These are phyloP conservation scores for Wickerhamomyces mucosus DNA, from an alignment of 805 yeast genomes.

Conservation along the genomic window DNA sequence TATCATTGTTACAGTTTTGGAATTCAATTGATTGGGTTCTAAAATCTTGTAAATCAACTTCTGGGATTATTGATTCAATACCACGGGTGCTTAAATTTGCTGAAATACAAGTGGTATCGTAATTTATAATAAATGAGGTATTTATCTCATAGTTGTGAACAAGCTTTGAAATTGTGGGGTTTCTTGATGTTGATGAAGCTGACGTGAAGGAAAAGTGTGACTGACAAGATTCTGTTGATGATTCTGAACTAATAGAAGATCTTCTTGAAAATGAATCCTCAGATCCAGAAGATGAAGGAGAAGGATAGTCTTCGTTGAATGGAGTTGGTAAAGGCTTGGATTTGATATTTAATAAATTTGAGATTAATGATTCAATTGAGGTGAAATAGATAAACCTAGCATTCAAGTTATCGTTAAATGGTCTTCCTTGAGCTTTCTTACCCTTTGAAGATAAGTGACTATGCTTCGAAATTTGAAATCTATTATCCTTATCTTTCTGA, in stretches of 20 bases:
- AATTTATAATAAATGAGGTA: not conserved
- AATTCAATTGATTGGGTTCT: constrained; percentile 12
- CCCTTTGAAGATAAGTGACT: constrained; percentile 1
- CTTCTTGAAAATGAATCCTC: not conserved
- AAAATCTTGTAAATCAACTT: constrained; percentile 2
- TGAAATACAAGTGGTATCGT: not conserved
- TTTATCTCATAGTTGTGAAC: not conserved
- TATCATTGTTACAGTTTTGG: constrained; percentile 14
- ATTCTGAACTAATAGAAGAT: not conserved
- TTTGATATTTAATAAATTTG: constrained; percentile 9
- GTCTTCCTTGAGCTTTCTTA: constrained; percentile 19
- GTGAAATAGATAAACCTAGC: constrained; percentile 19
- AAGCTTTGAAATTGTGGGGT: not conserved
- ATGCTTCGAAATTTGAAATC: constrained; percentile 6
- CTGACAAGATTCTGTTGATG: not conserved
- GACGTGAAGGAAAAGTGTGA: not conserved
- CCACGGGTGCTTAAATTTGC: not conserved
- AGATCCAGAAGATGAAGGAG: not conserved
- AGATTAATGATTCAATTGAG: constrained; percentile 16
- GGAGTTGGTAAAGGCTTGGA: too few relatives aligned
- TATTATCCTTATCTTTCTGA: constrained; percentile 1
- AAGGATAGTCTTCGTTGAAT: too few relatives aligned
- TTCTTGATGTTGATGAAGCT: not conserved
- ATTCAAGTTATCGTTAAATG: constrained; percentile 17
- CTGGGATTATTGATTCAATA: constrained; percentile 7